phyloP scores from a whole-genome alignment of 371 early-diverging fungal genomes.

The Choanephora cucurbitarum region DNA sequence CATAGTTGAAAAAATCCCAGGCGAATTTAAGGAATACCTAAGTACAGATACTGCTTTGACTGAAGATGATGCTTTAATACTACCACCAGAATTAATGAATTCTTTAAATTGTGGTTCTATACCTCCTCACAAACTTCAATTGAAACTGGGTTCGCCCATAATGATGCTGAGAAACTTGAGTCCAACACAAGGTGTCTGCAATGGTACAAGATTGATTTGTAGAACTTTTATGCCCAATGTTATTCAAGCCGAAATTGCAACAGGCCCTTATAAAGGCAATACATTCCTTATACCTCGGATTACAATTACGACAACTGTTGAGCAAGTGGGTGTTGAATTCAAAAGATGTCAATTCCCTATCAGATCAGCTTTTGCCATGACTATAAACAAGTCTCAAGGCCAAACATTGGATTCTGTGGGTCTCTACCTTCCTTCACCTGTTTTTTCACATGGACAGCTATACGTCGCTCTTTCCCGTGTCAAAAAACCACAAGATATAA shows the following conservation, averaged over 20 bases:
- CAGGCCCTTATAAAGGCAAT: background rate
- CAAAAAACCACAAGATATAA: too few relatives aligned
- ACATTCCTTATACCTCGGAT: background rate
- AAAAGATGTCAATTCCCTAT: conserved; percentile 20
- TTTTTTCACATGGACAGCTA: too few relatives aligned
- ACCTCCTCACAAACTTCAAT: conserved; percentile 19
- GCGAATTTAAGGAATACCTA: background rate
- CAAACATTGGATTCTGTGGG: conserved; percentile 25
- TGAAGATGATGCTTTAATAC: background rate
- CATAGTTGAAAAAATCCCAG: background rate
- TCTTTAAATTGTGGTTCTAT: conserved; percentile 14
- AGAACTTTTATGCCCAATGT: background rate
- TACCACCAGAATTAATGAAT: conserved; percentile 10
- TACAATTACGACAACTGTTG: background rate
- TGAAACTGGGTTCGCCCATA: conserved; percentile 31
- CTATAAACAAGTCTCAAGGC: conserved; percentile 38
- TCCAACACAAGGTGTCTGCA: conserved; percentile 25
- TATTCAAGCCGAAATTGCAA: conserved; percentile 1
- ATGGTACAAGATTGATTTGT: conserved; percentile 21
- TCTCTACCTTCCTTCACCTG: conserved; percentile 20
- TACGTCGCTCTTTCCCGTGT: too few relatives aligned
- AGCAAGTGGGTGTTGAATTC: too few relatives aligned
- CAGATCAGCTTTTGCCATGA: conserved; percentile 29
- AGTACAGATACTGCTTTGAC: background rate
- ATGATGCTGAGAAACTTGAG: conserved; percentile 33